Percentiles rank a stretch among this genome's conserved stretches.
These are phyloP conservation scores for Solanum medicagineum DNA, from an alignment of 257 asterid species.

Conservation along the genomic window DNA sequence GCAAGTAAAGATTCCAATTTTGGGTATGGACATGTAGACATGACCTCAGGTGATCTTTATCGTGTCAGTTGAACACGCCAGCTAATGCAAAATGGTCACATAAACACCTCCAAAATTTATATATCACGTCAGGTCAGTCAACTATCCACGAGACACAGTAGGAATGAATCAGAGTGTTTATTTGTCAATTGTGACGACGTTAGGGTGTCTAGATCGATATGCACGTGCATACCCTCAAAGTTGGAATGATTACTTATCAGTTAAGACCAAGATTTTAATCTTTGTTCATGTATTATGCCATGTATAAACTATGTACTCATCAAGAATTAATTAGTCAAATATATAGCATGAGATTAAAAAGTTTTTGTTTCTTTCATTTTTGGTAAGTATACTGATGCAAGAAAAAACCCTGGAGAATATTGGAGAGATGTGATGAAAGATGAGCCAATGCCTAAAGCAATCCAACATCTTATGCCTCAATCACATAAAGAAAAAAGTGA, in stretches of 20 bases:
- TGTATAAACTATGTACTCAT: background rate
- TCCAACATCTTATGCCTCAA: background rate
- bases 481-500: background rate
- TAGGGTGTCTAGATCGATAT: background rate
- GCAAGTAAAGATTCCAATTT: background rate
- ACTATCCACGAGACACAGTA: background rate
- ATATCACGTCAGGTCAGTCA: background rate
- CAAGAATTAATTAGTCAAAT: background rate
- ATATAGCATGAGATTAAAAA: background rate
- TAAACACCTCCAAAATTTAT: background rate
- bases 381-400: background rate
- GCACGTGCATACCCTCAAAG: background rate
- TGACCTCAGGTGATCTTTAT: too few relatives aligned
- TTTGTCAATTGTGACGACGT: background rate
- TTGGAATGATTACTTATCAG: background rate
- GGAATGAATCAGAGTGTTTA: background rate
- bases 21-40: too few relatives aligned
- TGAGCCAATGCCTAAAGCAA: background rate
- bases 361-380: background rate
- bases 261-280: background rate
- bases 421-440: background rate
- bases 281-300: background rate
- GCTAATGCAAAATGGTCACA: background rate
- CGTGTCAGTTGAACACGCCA: background rate
- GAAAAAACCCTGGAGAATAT: background rate